Base-by-base conservation (phyloP, 164 flowering plant genomes). In the Magnolia changhungtana region DNA sequence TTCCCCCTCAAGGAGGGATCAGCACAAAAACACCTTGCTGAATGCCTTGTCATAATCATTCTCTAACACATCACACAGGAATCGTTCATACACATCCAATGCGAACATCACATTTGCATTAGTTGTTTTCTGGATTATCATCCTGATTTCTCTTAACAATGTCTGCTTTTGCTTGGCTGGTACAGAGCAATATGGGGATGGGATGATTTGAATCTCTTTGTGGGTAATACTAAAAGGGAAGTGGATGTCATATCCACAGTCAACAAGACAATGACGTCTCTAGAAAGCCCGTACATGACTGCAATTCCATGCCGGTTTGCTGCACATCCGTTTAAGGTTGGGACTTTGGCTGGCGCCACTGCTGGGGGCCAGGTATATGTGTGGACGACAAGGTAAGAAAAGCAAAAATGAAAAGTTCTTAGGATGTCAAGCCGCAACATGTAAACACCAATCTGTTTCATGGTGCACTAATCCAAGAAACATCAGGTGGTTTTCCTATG, bases 161-260 rank as follows among this genome's bases (percentile, higher is more conserved):
- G 31, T 49, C 67, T 74, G 20, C 45, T 13, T 80, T 65, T 21
- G 29, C 71, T 51, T 72, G 63, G 51, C 58, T 71, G 76, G 23
- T 70, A 24, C 90, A 95, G 98, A 81, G 95, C 90, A 29, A 87
- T 90, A 77, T 96, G 99, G 98, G 99, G 96, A 11, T 96, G 99
- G 99, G 94, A 92, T 75, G 97, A 93, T 81, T 86, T 87, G 20
- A 79, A 83, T 71, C 50, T 96, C 65, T 92, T 87, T 81, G 82
- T 93, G 51, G 99, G 98, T 50, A 93, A 88, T 69, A 89, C 85
- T 89, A 86, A 80, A 67, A 89, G 92, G 83, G 94, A 85, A 78
- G 88, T 93, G 64, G 98, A 96, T 83, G 89, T 92, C 49, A 81
- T 96, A 19, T 92, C 93, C 45, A 70, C 85, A 3, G 72, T 77